These are phyloP conservation scores for Cucurbita moschata DNA, from an alignment of 306 rosid genomes.

Conservation along the genomic window DNA sequence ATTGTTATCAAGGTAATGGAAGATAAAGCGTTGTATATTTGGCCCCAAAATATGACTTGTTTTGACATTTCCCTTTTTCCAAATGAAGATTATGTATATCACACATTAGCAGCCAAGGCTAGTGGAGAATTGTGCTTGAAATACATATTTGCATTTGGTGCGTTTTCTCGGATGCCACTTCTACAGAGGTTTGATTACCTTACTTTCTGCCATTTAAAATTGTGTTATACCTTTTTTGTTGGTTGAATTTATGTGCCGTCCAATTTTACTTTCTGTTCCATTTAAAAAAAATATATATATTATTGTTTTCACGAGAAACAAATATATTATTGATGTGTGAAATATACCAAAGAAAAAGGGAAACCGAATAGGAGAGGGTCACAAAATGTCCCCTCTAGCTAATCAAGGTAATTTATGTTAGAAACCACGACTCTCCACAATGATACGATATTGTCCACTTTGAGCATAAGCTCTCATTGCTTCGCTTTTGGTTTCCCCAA, in stretches of 20 bases:
- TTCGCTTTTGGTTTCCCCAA: too few relatives aligned
- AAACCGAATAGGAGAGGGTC: too few relatives aligned
- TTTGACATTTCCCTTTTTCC: slow-evolving; percentile 17
- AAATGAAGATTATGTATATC: slow-evolving; percentile 73
- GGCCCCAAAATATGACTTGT: slow-evolving; percentile 2
- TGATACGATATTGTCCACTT: too few relatives aligned
- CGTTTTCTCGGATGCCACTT: slow-evolving; percentile 75
- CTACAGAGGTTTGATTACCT: slow-evolving; percentile 49
- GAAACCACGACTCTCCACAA: too few relatives aligned
- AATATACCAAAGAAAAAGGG: too few relatives aligned
- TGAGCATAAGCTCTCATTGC: too few relatives aligned
- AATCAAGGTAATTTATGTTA: too few relatives aligned
- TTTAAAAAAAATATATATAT: not conserved
- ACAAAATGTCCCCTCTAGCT: too few relatives aligned
- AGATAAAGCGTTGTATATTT: slow-evolving; percentile 5
- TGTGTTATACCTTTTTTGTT: not conserved
- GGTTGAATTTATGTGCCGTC: not conserved
- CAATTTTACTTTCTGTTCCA: not conserved
- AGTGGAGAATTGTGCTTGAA: slow-evolving; percentile 95
- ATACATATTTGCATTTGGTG: slow-evolving; percentile 79
- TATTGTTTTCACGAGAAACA: not conserved
- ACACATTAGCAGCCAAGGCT: slow-evolving; percentile 81
- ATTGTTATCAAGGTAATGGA: slow-evolving; percentile 54
- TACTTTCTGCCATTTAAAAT: not conserved
- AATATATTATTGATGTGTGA: too few relatives aligned